A percentile compares a stretch with the other conserved stretches of the same genome.
These are phyloP conservation scores for Diplodia mutila DNA, from an alignment of 2,329 filamentous ascomycete species.

Conservation along the genomic window DNA sequence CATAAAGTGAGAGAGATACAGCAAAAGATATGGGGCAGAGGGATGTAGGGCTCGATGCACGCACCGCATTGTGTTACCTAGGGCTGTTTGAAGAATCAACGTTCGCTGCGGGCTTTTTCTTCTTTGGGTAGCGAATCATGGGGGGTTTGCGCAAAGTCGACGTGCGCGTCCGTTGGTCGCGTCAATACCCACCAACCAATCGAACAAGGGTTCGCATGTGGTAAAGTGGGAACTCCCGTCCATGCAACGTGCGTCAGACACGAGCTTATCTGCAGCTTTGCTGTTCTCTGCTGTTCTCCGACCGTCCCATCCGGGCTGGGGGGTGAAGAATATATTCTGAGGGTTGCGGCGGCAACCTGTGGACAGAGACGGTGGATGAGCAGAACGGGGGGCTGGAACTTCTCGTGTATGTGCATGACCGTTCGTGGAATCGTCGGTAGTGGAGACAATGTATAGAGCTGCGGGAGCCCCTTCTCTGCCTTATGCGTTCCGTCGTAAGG, in stretches of 20 bases:
- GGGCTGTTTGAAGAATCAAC: neutral
- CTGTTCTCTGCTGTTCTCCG: neutral
- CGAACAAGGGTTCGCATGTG: neutral
- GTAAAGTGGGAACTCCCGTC: neutral
- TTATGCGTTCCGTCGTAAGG: neutral
- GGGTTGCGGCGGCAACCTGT: neutral
- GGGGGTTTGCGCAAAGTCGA: neutral
- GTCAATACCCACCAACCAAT: neutral
- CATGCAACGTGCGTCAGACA: slow-evolving; percentile 14
- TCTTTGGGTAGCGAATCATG: neutral
- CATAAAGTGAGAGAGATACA: too few relatives aligned
- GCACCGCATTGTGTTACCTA: neutral
- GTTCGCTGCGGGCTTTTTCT: neutral
- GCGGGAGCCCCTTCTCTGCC: neutral
- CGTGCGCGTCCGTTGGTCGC: neutral
- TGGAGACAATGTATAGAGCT: neutral
- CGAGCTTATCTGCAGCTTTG: slow-evolving; percentile 14
- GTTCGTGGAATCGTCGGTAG: neutral
- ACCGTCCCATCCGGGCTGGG: neutral
- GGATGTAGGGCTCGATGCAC: neutral
- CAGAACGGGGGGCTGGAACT: neutral
- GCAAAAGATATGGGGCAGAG: neutral
- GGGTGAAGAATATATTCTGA: neutral
- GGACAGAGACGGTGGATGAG: neutral
- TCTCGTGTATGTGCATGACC: slow-evolving; percentile 9